phyloP scores from a whole-genome alignment of 1,284 basidiomycete species.

The Psilocybe mexicana region DNA sequence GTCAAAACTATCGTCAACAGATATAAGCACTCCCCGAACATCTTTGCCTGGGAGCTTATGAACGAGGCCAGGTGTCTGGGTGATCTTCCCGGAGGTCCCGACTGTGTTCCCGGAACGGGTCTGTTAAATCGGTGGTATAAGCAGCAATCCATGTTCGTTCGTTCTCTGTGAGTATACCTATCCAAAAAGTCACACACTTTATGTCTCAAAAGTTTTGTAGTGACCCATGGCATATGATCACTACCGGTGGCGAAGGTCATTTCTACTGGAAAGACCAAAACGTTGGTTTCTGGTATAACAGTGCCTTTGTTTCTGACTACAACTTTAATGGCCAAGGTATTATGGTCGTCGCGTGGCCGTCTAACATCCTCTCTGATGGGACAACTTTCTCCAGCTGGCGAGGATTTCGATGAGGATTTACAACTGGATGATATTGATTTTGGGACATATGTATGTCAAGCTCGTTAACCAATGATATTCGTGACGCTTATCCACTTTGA shows the following conservation, averaged over 20 bases:
- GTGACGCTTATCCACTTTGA: not conserved
- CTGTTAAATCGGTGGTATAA: constrained; percentile 53
- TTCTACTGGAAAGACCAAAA: constrained; percentile 48
- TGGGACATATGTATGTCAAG: constrained; percentile 46
- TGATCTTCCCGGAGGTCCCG: constrained; percentile 47
- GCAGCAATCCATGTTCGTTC: constrained; percentile 49
- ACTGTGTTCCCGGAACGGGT: constrained; percentile 47
- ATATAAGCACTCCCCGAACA: constrained; percentile 51
- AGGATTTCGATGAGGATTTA: constrained; percentile 54
- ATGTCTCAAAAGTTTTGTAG: constrained; percentile 26
- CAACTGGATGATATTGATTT: constrained; percentile 56
- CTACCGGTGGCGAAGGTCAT: constrained; percentile 59
- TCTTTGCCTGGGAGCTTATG: constrained; percentile 62
- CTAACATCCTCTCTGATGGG: too few relatives aligned
- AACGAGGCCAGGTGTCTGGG: constrained; percentile 59
- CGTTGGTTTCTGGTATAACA: constrained; percentile 43
- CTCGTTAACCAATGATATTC: not conserved
- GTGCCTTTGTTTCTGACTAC: constrained; percentile 47
- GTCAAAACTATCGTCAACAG: constrained; percentile 53
- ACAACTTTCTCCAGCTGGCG: constrained; percentile 39
- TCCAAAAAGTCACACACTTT: not conserved
- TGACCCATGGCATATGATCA: constrained; percentile 57
- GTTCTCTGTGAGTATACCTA: constrained; percentile 43
- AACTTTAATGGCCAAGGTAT: constrained; percentile 57
- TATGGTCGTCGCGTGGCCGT: too few relatives aligned